These are phyloP conservation scores for Graphilbum sp. DNA, from an alignment of 2,329 filamentous ascomycete genomes.

Conservation along the genomic window DNA sequence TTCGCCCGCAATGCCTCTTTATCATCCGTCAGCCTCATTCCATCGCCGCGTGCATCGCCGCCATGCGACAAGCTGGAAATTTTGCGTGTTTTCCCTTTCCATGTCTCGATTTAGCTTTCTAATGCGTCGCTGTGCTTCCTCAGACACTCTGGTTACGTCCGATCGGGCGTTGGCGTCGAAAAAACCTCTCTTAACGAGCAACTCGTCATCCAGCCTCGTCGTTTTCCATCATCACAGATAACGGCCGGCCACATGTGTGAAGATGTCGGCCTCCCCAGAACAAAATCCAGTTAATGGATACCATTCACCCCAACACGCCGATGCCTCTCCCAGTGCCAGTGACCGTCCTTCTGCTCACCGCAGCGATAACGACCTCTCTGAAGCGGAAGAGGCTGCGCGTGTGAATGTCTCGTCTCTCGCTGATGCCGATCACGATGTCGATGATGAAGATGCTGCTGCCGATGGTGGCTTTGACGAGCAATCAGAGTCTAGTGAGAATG, in stretches of 20 bases:
- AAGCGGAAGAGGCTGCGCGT: slow-evolving; percentile 36
- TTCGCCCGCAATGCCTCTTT: slow-evolving; percentile 6
- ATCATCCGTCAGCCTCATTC: slow-evolving; percentile 9
- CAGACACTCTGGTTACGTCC: too few relatives aligned
- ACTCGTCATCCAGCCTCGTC: too few relatives aligned
- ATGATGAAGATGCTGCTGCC: slow-evolving; percentile 20
- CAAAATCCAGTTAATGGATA: slow-evolving; percentile 51
- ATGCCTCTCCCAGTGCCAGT: slow-evolving; percentile 13
- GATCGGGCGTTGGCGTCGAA: too few relatives aligned
- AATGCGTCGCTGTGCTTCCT: too few relatives aligned
- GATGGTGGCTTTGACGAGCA: slow-evolving; percentile 16
- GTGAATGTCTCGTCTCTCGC: slow-evolving; percentile 14
- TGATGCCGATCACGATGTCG: slow-evolving; percentile 36
- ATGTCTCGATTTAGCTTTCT: too few relatives aligned
- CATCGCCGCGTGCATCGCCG: slow-evolving; percentile 5
- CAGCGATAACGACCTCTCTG: slow-evolving; percentile 64
- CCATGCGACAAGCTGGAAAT: slow-evolving; percentile 9
- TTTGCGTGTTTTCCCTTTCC: too few relatives aligned
- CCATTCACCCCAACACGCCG: slow-evolving; percentile 28
- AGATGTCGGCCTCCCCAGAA: slow-evolving; percentile 47
- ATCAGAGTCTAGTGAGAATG: slow-evolving; percentile 32
- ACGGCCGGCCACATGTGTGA: slow-evolving; percentile 27
- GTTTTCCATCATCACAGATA: too few relatives aligned
- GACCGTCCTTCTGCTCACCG: too few relatives aligned
- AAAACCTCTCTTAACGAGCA: too few relatives aligned